Percentiles rank a stretch among this genome's conserved stretches.
These are phyloP conservation scores for Annulohypoxylon maeteangense DNA, from an alignment of 495 filamentous ascomycete species.

Conservation along the genomic window DNA sequence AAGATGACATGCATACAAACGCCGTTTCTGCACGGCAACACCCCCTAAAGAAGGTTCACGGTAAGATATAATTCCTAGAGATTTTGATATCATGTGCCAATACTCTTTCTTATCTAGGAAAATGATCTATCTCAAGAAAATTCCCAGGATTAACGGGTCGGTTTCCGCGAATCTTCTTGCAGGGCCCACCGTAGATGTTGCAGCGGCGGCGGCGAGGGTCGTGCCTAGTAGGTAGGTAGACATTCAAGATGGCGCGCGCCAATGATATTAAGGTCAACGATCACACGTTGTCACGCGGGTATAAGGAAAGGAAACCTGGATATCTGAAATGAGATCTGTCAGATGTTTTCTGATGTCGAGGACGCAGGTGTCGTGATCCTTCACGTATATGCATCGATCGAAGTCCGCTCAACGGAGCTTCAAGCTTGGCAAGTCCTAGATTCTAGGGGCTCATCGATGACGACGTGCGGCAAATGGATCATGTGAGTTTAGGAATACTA, in stretches of 20 bases:
- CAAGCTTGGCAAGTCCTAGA: slow-evolving; percentile 7
- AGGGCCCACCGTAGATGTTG: not conserved
- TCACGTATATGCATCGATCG: not conserved
- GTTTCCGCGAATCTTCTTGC: slow-evolving; percentile 16
- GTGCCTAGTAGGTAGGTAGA: no score
- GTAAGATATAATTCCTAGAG: not conserved
- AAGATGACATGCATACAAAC: slow-evolving; percentile 8
- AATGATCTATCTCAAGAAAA: slow-evolving; percentile 3
- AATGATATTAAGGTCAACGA: not conserved
- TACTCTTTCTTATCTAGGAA: not conserved
- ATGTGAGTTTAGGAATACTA: slow-evolving; percentile 1
- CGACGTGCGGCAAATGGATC: not conserved
- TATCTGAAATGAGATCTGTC: not conserved
- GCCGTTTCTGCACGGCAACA: not conserved
- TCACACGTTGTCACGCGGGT: not conserved
- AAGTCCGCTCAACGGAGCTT: not conserved
- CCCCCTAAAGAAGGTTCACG: not conserved
- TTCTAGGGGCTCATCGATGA: not conserved
- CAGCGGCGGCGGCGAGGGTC: not conserved
- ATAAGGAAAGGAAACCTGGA: not conserved
- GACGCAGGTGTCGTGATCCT: slow-evolving; percentile 1
- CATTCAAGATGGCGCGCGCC: not conserved
- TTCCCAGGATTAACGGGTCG: slow-evolving; percentile 7
- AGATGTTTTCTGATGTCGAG: not conserved
- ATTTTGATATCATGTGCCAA: not conserved